Evolutionary conservation across 768 basidiomycete genomes (phyloP).

Genomic region (Psilocybe cyanescens): DNA sequence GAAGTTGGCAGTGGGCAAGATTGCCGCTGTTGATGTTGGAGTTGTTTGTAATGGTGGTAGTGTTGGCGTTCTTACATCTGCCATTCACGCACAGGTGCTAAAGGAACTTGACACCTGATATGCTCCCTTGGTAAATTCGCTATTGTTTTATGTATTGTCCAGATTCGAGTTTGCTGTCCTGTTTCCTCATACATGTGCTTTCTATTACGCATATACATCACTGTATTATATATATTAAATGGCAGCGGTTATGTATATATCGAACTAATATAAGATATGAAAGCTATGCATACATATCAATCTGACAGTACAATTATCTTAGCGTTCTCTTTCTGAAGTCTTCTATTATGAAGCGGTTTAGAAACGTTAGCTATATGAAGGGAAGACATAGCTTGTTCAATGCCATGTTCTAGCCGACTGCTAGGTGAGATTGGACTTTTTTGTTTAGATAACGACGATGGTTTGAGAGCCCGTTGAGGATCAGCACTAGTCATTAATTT

Average conservation of each 20-base stretch:
- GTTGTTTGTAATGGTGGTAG: slow-evolving; percentile 58
- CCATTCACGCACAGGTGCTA: slow-evolving; percentile 53
- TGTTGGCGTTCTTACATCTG: slow-evolving; percentile 50
- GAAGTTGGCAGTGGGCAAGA: slow-evolving; percentile 36
- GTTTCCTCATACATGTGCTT: neutral
- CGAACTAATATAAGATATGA: neutral
- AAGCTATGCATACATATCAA: slow-evolving; percentile 9
- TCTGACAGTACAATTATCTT: slow-evolving; percentile 27
- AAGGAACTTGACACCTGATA: slow-evolving; percentile 24
- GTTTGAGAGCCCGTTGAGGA: too few species aligned
- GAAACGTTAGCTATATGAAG: slow-evolving; percentile 10
- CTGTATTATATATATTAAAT: slow-evolving; percentile 1
- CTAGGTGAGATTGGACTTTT: too few species aligned
- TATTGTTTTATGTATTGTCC: neutral
- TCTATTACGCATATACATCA: slow-evolving; percentile 3
- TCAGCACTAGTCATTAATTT: too few species aligned
- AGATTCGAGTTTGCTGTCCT: slow-evolving; percentile 2
- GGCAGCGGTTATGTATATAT: neutral
- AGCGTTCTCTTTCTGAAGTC: neutral
- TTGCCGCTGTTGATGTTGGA: slow-evolving; percentile 64
- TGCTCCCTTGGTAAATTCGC: neutral
- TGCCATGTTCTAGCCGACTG: neutral
- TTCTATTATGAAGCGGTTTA: neutral
- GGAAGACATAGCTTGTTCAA: slow-evolving; percentile 9
- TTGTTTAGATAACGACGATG: too few species aligned